phyloP scores from a whole-genome alignment of 768 basidiomycete species.

The Russula lepida region DNA sequence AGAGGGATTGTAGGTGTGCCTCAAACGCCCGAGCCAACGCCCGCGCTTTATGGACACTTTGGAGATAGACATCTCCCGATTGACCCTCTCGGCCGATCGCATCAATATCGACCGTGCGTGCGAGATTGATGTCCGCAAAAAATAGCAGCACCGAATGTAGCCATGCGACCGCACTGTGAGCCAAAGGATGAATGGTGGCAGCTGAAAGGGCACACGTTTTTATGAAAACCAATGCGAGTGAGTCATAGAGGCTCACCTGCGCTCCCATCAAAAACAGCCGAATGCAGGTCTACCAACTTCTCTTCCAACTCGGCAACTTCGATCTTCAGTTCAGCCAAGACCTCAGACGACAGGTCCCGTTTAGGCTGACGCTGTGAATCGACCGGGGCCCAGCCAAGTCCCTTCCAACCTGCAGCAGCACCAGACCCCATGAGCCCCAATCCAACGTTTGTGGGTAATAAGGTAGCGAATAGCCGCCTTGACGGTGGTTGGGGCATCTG shows the following conservation, averaged over 20 bases:
- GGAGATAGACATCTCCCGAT: conserved; percentile 45
- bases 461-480: conserved; percentile 55
- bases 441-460: conserved; percentile 57
- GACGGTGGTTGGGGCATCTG: conserved; percentile 27
- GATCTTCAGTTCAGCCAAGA: conserved; percentile 45
- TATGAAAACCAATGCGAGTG: neutral
- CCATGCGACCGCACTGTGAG: conserved; percentile 45
- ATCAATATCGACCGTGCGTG: conserved; percentile 76
- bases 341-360: conserved; percentile 36
- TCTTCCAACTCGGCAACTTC: conserved; percentile 44
- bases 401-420: conserved; percentile 68
- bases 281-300: conserved; percentile 32
- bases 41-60: conserved; percentile 63
- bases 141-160: conserved; percentile 51
- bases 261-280: conserved; percentile 19
- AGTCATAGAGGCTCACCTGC: conserved; percentile 18
- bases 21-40: conserved; percentile 63
- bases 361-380: conserved; percentile 41
- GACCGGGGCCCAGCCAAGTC: conserved; percentile 69
- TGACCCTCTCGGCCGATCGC: conserved; percentile 47
- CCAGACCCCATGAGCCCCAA: conserved; percentile 77
- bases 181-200: conserved; percentile 29
- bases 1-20: conserved; percentile 58
- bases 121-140: conserved; percentile 66
- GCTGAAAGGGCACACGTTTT: conserved; percentile 4